Evolutionary conservation across 495 filamentous ascomycete genomes (phyloP).

Genomic region (Saxispiralis lemnorum): DNA sequence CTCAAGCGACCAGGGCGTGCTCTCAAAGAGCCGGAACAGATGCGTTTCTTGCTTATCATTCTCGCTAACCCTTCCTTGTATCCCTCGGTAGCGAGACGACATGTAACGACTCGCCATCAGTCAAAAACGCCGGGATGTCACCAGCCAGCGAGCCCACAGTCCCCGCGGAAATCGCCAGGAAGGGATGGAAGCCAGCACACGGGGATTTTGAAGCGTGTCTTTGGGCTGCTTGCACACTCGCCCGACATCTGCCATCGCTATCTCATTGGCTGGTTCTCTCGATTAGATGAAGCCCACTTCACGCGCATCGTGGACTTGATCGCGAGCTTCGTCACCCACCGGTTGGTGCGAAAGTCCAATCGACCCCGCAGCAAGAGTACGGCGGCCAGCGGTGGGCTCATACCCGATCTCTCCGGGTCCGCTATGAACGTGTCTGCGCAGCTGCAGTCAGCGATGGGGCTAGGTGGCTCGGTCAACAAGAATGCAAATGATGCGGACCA

Average conservation of each 20-base stretch:
- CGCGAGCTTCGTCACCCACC: conserved; percentile 65
- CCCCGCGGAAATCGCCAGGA: conserved; percentile 8
- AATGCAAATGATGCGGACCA: conserved; percentile 29
- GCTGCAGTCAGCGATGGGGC: conserved; percentile 62
- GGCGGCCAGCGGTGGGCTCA: conserved; percentile 44
- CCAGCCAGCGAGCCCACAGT: background rate
- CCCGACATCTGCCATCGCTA: conserved; percentile 62
- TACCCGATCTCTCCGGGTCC: conserved; percentile 48
- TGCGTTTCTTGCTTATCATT: conserved; percentile 68
- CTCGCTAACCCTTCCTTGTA: conserved; percentile 66
- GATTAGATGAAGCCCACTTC: conserved; percentile 50
- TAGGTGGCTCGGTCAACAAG: conserved; percentile 34
- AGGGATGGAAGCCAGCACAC: conserved; percentile 10
- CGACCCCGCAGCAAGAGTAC: conserved; percentile 41
- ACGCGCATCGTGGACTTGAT: conserved; percentile 57
- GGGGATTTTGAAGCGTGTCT: conserved; percentile 67
- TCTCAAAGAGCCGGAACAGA: conserved; percentile 49
- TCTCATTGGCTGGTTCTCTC: conserved; percentile 71
- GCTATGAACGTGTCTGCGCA: conserved; percentile 40
- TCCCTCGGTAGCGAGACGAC: conserved; percentile 10
- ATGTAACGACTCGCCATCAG: conserved; percentile 5
- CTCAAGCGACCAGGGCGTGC: conserved; percentile 69
- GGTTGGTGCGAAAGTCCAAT: conserved; percentile 55
- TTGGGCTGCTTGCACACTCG: conserved; percentile 64
- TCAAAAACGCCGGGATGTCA: background rate